A percentile compares a stretch with the other conserved stretches of the same genome.
These are phyloP conservation scores for Leavenworthia alabamica DNA, from an alignment of 345 rosid genomes.

Conservation along the genomic window DNA sequence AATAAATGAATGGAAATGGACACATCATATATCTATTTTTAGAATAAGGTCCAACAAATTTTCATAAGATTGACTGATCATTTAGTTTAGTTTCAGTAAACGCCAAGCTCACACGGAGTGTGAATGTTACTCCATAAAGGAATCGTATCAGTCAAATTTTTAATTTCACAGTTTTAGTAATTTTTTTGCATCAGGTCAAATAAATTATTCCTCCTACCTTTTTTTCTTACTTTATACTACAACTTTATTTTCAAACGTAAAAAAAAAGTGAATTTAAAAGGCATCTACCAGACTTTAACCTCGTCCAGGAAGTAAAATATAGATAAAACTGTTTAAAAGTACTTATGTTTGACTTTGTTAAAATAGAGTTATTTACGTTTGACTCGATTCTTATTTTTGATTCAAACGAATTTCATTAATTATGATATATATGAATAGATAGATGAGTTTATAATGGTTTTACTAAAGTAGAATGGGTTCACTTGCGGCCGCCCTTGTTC, in stretches of 20 bases:
- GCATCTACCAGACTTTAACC: constrained; percentile 11
- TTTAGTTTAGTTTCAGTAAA: constrained; percentile 14
- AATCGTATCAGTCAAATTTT: constrained; percentile 11
- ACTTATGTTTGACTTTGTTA: constrained; percentile 15
- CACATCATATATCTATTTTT: constrained; percentile 12
- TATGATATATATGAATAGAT: neutral
- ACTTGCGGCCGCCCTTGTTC: no score
- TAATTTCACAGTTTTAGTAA: constrained; percentile 19
- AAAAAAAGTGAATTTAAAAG: neutral
- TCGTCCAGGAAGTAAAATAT: constrained; percentile 12
- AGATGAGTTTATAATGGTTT: no score
- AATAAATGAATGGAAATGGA: constrained; percentile 30
- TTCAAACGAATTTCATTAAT: neutral
- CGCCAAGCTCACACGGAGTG: constrained; percentile 21
- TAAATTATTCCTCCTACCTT: constrained; percentile 2
- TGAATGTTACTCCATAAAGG: constrained; percentile 17
- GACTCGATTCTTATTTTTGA: neutral
- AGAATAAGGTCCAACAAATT: constrained; percentile 15
- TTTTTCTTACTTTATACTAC: neutral
- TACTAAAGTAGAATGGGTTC: no score
- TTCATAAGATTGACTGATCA: constrained; percentile 16
- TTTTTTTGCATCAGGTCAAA: constrained; percentile 12
- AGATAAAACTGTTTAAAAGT: neutral
- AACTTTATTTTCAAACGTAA: constrained; percentile 7
- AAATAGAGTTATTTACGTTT: neutral